A percentile compares a stretch with the other conserved stretches of the same genome.
These are phyloP conservation scores for Phytophthora idaei DNA, from an alignment of 352 stramenopile species.

Conservation along the genomic window DNA sequence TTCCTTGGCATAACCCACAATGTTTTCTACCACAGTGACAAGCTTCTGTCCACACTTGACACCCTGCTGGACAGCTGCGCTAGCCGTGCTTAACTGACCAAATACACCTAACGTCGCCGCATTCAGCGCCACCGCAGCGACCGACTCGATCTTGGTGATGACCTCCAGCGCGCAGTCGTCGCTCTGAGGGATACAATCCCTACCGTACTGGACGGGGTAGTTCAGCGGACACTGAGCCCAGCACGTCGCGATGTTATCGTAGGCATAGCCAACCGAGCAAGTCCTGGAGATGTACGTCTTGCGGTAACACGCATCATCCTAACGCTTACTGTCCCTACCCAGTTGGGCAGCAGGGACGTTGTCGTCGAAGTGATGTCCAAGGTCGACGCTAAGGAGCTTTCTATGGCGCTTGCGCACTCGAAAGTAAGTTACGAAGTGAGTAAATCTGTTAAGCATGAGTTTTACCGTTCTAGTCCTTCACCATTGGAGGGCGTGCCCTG, in stretches of 20 bases:
- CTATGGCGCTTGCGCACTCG: too few relatives aligned
- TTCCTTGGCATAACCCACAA: constrained; percentile 43
- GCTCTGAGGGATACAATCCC: constrained; percentile 75
- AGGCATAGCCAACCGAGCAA: constrained; percentile 49
- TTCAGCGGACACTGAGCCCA: constrained; percentile 57
- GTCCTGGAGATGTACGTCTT: constrained; percentile 46
- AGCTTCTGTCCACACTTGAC: constrained; percentile 60
- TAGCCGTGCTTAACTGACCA: constrained; percentile 46
- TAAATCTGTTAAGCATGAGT: too few relatives aligned
- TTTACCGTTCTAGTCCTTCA: too few relatives aligned
- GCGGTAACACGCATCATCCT: constrained; percentile 54
- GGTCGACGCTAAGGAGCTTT: background rate
- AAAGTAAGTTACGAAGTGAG: too few relatives aligned
- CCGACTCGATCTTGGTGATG: constrained; percentile 49
- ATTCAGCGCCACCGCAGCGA: constrained; percentile 59
- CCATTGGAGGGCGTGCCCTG: too few relatives aligned
- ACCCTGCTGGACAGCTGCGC: constrained; percentile 48
- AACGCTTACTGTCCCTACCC: constrained; percentile 27
- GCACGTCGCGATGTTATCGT: constrained; percentile 66
- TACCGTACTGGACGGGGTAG: constrained; percentile 73
- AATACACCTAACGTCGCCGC: constrained; percentile 55
- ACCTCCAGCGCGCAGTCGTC: constrained; percentile 56
- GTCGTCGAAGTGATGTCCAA: constrained; percentile 16
- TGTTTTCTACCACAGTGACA: constrained; percentile 42
- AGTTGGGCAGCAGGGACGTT: constrained; percentile 33